A percentile compares a stretch with the other conserved stretches of the same genome.
These are phyloP conservation scores for Penicillium sp. DNA, from an alignment of 2,329 filamentous ascomycete species.

Conservation along the genomic window DNA sequence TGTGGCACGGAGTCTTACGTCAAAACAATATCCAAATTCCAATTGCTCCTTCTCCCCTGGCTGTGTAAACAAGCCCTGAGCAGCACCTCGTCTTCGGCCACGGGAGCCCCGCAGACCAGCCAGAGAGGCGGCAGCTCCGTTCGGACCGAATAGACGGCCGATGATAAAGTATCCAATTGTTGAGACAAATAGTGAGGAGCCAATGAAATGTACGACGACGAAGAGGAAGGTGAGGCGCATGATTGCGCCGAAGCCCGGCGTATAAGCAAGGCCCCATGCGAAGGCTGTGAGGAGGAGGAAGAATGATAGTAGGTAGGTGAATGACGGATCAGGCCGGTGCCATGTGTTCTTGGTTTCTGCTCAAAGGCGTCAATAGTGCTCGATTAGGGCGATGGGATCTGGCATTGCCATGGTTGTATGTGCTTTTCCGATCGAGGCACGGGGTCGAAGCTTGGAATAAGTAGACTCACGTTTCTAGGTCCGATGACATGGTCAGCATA, in stretches of 20 bases:
- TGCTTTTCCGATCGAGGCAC: neutral
- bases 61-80: conserved; percentile 52
- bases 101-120: conserved; percentile 40
- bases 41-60: conserved; percentile 50
- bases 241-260: conserved; percentile 41
- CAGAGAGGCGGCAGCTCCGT: conserved; percentile 38
- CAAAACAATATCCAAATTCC: conserved; percentile 64
- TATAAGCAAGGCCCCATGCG: conserved; percentile 52
- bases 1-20: conserved; percentile 41
- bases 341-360: conserved; percentile 62
- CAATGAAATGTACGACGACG: conserved; percentile 53
- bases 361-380: conserved; percentile 8
- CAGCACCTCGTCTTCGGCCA: conserved; percentile 42
- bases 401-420: neutral
- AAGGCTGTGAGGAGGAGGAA: conserved; percentile 51
- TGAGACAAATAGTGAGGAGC: conserved; percentile 51
- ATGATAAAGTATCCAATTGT: conserved; percentile 58
- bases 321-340: conserved; percentile 60
- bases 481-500: conserved; percentile 9
- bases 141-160: conserved; percentile 52
- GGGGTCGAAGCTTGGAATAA: too few relatives aligned
- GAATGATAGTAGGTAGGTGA: conserved; percentile 60
- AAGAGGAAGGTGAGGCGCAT: conserved; percentile 43
- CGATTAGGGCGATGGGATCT: neutral
- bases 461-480: conserved; percentile 35